A percentile compares a stretch with the other conserved stretches of the same genome.
phyloP scores from a whole-genome alignment of 345 rosid species.

The Punica granatum region DNA sequence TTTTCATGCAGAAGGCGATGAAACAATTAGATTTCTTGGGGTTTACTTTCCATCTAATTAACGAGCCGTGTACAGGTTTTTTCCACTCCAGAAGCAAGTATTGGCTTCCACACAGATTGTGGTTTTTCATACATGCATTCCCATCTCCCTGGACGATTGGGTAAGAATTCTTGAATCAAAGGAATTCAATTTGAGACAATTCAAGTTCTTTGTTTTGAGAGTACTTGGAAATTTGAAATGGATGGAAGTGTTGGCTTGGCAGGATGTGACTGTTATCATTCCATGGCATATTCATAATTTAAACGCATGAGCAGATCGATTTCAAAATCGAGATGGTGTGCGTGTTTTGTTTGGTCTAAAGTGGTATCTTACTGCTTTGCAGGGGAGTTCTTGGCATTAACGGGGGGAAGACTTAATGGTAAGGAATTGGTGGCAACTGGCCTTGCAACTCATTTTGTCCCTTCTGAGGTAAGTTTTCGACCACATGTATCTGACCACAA shows the following conservation, averaged over 20 bases:
- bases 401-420: conserved; percentile 79
- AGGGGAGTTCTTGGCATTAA: conserved; percentile 90
- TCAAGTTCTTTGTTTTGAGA: not conserved
- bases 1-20: not conserved
- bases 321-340: not conserved
- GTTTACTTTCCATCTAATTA: not conserved
- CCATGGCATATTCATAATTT: not conserved
- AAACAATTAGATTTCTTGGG: not conserved
- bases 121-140: conserved; percentile 82
- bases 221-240: too few relatives aligned
- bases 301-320: not conserved
- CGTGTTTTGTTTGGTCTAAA: not conserved
- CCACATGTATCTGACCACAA: not conserved
- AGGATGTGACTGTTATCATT: not conserved
- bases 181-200: not conserved
- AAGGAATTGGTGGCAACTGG: conserved; percentile 74
- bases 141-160: conserved; percentile 76
- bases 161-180: conserved; percentile 28
- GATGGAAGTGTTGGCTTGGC: not conserved
- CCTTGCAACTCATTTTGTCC: conserved; percentile 88
- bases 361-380: conserved; percentile 4
- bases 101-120: conserved; percentile 93
- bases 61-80: conserved; percentile 38
- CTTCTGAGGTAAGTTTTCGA: conserved; percentile 47
- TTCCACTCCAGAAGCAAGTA: conserved; percentile 89